Evolutionary conservation across 1,284 basidiomycete species (phyloP).

Genomic region (Puccinia polysora): DNA sequence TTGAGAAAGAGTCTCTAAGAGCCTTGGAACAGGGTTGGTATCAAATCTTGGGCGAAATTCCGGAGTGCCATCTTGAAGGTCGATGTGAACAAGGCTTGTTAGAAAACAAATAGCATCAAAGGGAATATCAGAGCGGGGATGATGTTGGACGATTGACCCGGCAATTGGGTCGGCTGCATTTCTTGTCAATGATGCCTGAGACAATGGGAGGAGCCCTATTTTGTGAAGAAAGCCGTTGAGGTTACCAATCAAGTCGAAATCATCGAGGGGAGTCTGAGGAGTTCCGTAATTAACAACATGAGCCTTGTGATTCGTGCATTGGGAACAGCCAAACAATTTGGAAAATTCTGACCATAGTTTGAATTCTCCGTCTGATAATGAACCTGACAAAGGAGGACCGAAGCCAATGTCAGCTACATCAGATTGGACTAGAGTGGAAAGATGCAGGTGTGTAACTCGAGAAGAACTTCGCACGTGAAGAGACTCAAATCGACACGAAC

Average conservation of each 20-base stretch:
- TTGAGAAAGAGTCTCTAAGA: conserved; percentile 18
- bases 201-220: conserved; percentile 36
- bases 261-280: no score
- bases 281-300: no score
- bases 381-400: no score
- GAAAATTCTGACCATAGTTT: no score
- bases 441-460: no score
- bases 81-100: background rate
- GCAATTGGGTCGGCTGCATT: background rate
- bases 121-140: conserved; percentile 13
- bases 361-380: no score
- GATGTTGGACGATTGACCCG: conserved; percentile 10
- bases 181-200: conserved; percentile 25
- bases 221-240: conserved; percentile 31
- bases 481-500: no score
- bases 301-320: no score
- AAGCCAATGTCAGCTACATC: no score
- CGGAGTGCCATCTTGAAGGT: background rate
- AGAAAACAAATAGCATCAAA: conserved; percentile 8
- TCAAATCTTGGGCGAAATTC: background rate
- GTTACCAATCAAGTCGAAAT: conserved; percentile 14
- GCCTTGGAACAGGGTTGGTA: conserved; percentile 2
- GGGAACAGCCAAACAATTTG: no score
- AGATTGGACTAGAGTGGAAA: no score
- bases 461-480: no score